These are phyloP conservation scores for Hypoxylon trugodes DNA, from an alignment of 495 filamentous ascomycete species.

Conservation along the genomic window DNA sequence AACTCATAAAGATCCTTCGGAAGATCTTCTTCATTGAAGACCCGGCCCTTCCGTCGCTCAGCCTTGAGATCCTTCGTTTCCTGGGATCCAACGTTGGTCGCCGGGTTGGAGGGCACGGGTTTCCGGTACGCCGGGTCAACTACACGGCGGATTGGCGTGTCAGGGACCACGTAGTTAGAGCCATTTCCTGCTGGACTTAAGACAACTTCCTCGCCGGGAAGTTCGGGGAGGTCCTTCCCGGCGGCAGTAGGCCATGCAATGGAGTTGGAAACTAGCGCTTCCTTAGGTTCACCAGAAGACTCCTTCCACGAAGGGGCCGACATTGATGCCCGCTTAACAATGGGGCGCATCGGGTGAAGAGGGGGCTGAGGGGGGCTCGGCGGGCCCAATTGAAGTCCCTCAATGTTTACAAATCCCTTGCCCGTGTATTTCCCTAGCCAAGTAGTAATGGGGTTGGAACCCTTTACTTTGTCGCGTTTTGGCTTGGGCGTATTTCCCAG, in stretches of 20 bases:
- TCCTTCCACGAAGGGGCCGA: too few species aligned
- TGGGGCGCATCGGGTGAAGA: background rate
- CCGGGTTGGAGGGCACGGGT: background rate
- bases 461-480: constrained; percentile 1
- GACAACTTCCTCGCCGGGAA: too few species aligned
- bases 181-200: background rate
- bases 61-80: constrained; percentile 3
- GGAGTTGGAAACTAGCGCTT: constrained; percentile 25
- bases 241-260: constrained; percentile 3
- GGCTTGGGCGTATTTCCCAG: background rate
- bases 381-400: constrained; percentile 14
- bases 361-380: background rate
- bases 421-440: constrained; percentile 20
- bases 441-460: constrained; percentile 11
- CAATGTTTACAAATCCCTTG: background rate
- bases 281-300: constrained; percentile 6
- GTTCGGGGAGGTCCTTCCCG: background rate
- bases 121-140: background rate
- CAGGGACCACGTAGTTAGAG: background rate
- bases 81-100: too few species aligned
- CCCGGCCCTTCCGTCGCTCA: constrained; percentile 27
- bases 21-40: background rate
- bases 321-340: background rate
- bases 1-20: constrained; percentile 15
- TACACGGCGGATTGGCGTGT: background rate